phyloP scores from a whole-genome alignment of 495 filamentous ascomycete species.

The Penicillium herquei region DNA sequence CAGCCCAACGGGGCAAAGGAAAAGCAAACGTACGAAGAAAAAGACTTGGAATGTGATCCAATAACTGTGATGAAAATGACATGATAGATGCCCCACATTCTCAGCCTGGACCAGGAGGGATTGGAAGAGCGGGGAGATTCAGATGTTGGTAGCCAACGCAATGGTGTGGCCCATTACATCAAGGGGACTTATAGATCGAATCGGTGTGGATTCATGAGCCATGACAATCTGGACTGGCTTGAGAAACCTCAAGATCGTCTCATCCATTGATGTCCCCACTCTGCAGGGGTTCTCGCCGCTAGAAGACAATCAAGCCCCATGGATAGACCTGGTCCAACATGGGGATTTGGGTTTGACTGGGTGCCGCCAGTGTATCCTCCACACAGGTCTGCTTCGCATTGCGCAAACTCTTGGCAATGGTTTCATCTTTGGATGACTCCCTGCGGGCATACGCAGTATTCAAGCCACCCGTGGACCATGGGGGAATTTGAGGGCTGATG shows the following conservation, averaged over 20 bases:
- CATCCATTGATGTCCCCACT: neutral
- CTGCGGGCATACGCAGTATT: neutral
- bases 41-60: neutral
- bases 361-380: conserved; percentile 3
- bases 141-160: too few relatives aligned
- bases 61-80: neutral
- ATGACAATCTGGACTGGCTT: conserved; percentile 5
- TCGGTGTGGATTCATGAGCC: conserved; percentile 1
- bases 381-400: neutral
- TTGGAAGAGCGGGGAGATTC: neutral
- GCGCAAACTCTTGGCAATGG: conserved; percentile 1
- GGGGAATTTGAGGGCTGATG: too few relatives aligned
- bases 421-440: neutral
- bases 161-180: too few relatives aligned
- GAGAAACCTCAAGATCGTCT: conserved; percentile 3
- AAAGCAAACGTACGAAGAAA: too few relatives aligned
- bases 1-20: too few relatives aligned
- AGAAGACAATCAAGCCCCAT: conserved; percentile 1
- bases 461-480: neutral
- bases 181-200: neutral
- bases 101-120: neutral
- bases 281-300: conserved; percentile 3
- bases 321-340: conserved; percentile 3
- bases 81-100: conserved; percentile 6
- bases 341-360: conserved; percentile 8